These are phyloP conservation scores for Pythium periplocum DNA, from an alignment of 352 stramenopile genomes.

Conservation along the genomic window DNA sequence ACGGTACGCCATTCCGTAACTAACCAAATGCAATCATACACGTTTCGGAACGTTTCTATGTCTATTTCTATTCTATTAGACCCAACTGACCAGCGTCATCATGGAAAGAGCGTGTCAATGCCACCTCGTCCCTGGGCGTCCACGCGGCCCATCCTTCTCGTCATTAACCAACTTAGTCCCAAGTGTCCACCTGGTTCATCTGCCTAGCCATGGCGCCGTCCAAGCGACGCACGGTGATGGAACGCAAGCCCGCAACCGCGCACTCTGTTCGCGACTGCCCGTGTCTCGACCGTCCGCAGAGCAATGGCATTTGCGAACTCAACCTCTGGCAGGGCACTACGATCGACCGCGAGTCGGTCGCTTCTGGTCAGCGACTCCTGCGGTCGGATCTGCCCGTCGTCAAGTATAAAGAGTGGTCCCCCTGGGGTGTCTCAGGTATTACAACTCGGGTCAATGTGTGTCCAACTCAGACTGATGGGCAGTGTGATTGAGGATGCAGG, in stretches of 20 bases:
- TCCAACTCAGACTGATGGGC: too few species aligned
- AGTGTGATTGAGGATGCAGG: slow-evolving; percentile 8
- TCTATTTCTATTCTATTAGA: too few species aligned
- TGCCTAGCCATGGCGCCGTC: slow-evolving; percentile 27
- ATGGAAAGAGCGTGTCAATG: too few species aligned
- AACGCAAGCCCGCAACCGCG: slow-evolving; percentile 10
- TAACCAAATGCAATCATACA: too few species aligned
- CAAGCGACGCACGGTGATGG: slow-evolving; percentile 29
- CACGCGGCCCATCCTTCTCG: too few species aligned
- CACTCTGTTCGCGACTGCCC: slow-evolving; percentile 17
- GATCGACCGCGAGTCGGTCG: slow-evolving; percentile 23
- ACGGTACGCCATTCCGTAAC: too few species aligned
- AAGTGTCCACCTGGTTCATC: too few species aligned
- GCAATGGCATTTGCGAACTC: slow-evolving; percentile 39
- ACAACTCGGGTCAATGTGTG: too few species aligned
- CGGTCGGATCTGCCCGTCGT: slow-evolving; percentile 32
- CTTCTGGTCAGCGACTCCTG: slow-evolving; percentile 24
- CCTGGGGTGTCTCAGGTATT: slow-evolving; percentile 28
- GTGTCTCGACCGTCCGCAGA: slow-evolving; percentile 22
- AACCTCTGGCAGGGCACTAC: slow-evolving; percentile 52
- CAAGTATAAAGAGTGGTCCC: slow-evolving; percentile 43
- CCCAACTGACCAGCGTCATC: too few species aligned
- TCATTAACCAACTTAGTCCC: too few species aligned
- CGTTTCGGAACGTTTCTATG: too few species aligned
- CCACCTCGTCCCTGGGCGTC: too few species aligned